Conservation (phyloP, 1,284 basidiomycete genomes). For the Wallemia hederae region DNA sequence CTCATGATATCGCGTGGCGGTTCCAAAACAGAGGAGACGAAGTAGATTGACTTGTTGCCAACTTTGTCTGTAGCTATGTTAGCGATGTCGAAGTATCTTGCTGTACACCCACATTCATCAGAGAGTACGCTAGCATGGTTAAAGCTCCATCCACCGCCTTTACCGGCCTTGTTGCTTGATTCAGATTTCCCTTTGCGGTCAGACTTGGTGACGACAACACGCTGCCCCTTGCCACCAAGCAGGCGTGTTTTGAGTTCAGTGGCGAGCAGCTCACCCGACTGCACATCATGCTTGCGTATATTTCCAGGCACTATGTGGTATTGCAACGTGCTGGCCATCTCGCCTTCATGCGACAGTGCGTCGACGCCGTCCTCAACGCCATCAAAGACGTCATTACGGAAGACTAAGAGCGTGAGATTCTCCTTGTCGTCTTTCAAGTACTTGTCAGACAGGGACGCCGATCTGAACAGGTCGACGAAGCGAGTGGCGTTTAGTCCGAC, state of each 20-base stretch:
- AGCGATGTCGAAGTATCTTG: constrained; percentile 1
- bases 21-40: constrained; percentile 49
- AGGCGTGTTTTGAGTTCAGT: constrained; percentile 42
- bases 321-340: constrained; percentile 30
- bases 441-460: constrained; percentile 36
- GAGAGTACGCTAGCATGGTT: constrained; percentile 54
- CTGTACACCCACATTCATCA: constrained; percentile 29
- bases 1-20: constrained; percentile 56
- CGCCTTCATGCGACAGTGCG: constrained; percentile 24
- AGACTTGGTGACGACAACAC: constrained; percentile 29
- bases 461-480: constrained; percentile 65
- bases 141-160: constrained; percentile 27
- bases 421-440: constrained; percentile 8
- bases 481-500: constrained; percentile 62
- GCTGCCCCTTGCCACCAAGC: constrained; percentile 37
- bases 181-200: constrained; percentile 5
- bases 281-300: constrained; percentile 35
- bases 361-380: constrained; percentile 15
- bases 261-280: constrained; percentile 40
- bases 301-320: constrained; percentile 70
- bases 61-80: constrained; percentile 13
- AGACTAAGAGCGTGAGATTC: constrained; percentile 32
- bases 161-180: background rate
- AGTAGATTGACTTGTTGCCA: constrained; percentile 60
- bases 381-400: constrained; percentile 51